Base-by-base conservation (phyloP, 2,329 filamentous ascomycete genomes). In the Phialophora tarda region DNA sequence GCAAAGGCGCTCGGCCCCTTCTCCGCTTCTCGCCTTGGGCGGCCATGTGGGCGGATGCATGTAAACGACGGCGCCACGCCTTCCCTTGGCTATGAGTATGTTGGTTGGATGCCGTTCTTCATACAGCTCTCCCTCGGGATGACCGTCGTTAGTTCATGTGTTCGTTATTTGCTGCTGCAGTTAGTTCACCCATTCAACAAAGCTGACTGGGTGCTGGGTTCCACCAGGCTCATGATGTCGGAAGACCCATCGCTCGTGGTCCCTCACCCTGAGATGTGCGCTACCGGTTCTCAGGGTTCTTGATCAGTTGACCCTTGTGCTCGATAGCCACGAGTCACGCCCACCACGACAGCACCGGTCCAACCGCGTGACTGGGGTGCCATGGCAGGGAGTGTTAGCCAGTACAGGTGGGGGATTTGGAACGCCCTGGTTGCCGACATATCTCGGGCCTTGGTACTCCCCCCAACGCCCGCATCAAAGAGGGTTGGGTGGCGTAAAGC, bases 241-340 rank as follows among this genome's bases (percentile, higher is more conserved):
- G 38, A 8, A 8, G 17, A 5, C 17, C 38, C 38, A 44, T n/a
- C 14, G 2, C 17, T n/a, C 14, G 38, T 44, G 38, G 23, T 51
- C 48, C 10, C 24, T 51, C 48, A 12, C 21, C 21, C 48, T 24
- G 21, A 26, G 48, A 26, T 4, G 24, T 24, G 14, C 47, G 5
- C 10, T 26, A 50, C 12, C 21, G 8, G 7, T 23, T 11, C 47
- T 11, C 47, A 51, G 30, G 17, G 28, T 11, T 11, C 30, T 50
- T 32, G 50, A 54, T 56, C 50, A 59, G 32, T 56, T 47, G 59
- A 62, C 50, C 59, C 48, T 62, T 62, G n/a, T 62, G 59, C 48
- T 62, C 61, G 61, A 58, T 56, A 26, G 12, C 41, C n/a, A 51
- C 14, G 17, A 51, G 44, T 26, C 44, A 60, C 41, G 26, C 58